A percentile compares a stretch with the other conserved stretches of the same genome.
Evolutionary conservation across 2,329 filamentous ascomycete genomes (phyloP).

Genomic region (Trichoderma sp.): DNA sequence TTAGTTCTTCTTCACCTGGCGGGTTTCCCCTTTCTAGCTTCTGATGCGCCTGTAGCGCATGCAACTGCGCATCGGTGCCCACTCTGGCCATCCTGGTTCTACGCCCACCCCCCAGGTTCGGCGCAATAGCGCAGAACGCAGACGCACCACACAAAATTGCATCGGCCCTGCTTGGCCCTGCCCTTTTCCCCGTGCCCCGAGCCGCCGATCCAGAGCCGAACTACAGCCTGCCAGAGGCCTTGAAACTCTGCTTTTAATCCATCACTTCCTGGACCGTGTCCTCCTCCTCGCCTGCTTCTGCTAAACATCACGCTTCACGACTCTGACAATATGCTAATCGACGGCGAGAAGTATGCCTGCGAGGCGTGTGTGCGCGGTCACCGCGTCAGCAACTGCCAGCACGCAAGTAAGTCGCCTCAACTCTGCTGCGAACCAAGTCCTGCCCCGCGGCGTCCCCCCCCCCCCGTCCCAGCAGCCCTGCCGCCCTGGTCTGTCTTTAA

Average conservation of each 20-base stretch:
- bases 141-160: constrained; percentile 23
- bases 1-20: constrained; percentile 1
- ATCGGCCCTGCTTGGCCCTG: constrained; percentile 25
- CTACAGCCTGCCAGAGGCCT: constrained; percentile 18
- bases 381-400: constrained; percentile 97
- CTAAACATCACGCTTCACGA: neutral
- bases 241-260: constrained; percentile 24
- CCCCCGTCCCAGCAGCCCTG: constrained; percentile 21
- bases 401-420: constrained; percentile 71
- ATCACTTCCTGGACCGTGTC: constrained; percentile 23
- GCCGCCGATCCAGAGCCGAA: constrained; percentile 29
- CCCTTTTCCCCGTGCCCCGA: constrained; percentile 26
- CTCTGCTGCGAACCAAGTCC: neutral
- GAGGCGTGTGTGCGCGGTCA: constrained; percentile 98
- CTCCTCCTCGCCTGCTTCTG: neutral
- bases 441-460: constrained; percentile 28
- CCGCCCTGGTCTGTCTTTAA: constrained; percentile 9
- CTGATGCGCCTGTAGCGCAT: constrained; percentile 27
- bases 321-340: constrained; percentile 68
- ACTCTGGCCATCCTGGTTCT: constrained; percentile 3
- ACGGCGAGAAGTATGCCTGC: constrained; percentile 98
- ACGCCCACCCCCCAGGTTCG: constrained; percentile 26
- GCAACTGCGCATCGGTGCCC: constrained; percentile 25
- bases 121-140: constrained; percentile 16
- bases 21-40: constrained; percentile 23